Percentiles rank a stretch among this genome's conserved stretches.
Evolutionary conservation across 345 rosid species (phyloP).

Genomic region (Geranium rotundifolium): DNA sequence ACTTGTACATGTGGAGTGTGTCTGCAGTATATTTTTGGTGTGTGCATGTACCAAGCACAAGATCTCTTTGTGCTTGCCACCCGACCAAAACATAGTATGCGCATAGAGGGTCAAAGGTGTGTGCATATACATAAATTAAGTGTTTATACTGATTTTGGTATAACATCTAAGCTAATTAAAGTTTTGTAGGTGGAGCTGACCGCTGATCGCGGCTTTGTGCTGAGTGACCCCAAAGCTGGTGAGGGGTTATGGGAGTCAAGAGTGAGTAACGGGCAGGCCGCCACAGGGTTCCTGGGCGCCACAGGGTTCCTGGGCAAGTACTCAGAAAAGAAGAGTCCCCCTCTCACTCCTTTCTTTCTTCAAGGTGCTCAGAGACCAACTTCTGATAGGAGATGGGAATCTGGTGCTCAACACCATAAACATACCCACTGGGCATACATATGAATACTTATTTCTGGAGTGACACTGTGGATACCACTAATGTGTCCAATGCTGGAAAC

Average conservation of each 20-base stretch:
- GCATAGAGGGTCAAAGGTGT: conserved; percentile 13
- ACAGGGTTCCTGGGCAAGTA: conserved; percentile 24
- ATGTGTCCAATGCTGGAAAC: conserved; percentile 15
- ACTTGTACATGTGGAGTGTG: too few species aligned
- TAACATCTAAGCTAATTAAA: too few species aligned
- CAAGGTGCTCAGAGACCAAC: conserved; percentile 14
- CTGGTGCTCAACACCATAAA: conserved; percentile 18
- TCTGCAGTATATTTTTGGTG: too few species aligned
- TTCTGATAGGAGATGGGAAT: conserved; percentile 20
- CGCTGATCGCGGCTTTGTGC: conserved; percentile 9
- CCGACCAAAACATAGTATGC: conserved; percentile 19
- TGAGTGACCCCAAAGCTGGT: conserved; percentile 13
- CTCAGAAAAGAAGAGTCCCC: conserved; percentile 1
- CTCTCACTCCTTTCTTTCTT: conserved; percentile 8
- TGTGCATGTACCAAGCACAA: too few species aligned
- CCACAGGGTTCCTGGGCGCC: conserved; percentile 15
- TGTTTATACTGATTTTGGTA: too few species aligned
- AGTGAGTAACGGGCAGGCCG: not conserved
- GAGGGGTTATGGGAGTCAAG: conserved; percentile 14
- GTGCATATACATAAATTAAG: too few species aligned
- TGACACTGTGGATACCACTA: not conserved
- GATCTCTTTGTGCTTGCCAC: conserved; percentile 20
- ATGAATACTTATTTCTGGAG: conserved; percentile 17
- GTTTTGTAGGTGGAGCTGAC: conserved; percentile 9
- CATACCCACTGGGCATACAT: conserved; percentile 8